phyloP scores from a whole-genome alignment of 2,329 filamentous ascomycete genomes.

The Epicoccum sorghinum region DNA sequence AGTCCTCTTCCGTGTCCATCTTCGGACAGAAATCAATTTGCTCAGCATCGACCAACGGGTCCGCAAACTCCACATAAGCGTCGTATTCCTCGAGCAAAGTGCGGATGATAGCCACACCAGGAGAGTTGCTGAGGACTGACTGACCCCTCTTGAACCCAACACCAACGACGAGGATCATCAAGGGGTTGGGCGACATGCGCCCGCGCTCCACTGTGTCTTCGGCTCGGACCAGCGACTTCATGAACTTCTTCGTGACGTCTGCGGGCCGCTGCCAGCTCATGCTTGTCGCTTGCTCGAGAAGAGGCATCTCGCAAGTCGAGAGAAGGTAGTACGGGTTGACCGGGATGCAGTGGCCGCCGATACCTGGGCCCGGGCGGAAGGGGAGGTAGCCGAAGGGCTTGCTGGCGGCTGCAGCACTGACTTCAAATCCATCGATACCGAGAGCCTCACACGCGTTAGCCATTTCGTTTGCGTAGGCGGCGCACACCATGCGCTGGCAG shows the following conservation, averaged over 20 bases:
- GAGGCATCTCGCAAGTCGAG: slow-evolving; percentile 55
- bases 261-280: neutral
- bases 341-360: slow-evolving; percentile 64
- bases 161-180: slow-evolving; percentile 51
- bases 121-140: slow-evolving; percentile 56
- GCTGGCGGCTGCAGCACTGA: slow-evolving; percentile 56
- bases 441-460: slow-evolving; percentile 57
- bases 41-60: slow-evolving; percentile 53
- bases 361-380: slow-evolving; percentile 56
- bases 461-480: slow-evolving; percentile 64
- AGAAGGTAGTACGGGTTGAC: slow-evolving; percentile 63
- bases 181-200: neutral
- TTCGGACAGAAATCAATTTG: slow-evolving; percentile 43
- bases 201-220: neutral
- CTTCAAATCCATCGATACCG: slow-evolving; percentile 59
- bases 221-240: neutral
- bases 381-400: slow-evolving; percentile 55
- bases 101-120: slow-evolving; percentile 35
- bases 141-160: slow-evolving; percentile 61
- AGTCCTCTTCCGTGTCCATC: slow-evolving; percentile 37
- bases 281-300: slow-evolving; percentile 49
- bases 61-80: slow-evolving; percentile 54
- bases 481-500: slow-evolving; percentile 62
- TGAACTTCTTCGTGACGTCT: neutral
- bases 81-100: slow-evolving; percentile 33